Percentiles rank a stretch among this genome's conserved stretches.
Conservation (phyloP, 2,329 filamentous ascomycete species). For the Ceratocystis lukuohia region DNA sequence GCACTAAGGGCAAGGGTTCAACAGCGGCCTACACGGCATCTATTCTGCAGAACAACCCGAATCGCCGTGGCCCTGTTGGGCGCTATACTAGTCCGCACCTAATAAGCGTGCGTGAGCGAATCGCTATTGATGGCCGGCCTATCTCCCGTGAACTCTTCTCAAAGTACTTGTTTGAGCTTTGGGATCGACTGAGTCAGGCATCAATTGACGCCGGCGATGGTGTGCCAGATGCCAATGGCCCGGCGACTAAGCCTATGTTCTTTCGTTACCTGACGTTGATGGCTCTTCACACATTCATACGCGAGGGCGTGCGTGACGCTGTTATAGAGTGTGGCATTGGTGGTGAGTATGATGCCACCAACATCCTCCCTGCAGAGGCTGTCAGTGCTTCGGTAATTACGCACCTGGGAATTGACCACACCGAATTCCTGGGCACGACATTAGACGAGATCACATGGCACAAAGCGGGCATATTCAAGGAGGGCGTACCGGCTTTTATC, state of each 20-base stretch:
- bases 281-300: slow-evolving; percentile 70
- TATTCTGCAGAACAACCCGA: slow-evolving; percentile 43
- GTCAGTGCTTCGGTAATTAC: slow-evolving; percentile 63
- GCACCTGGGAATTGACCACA: slow-evolving; percentile 75
- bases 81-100: slow-evolving; percentile 81
- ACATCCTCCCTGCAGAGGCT: slow-evolving; percentile 51
- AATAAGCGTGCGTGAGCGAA: slow-evolving; percentile 69
- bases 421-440: slow-evolving; percentile 63
- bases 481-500: slow-evolving; percentile 33
- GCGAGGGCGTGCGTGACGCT: slow-evolving; percentile 61
- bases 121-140: slow-evolving; percentile 61
- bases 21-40: slow-evolving; percentile 73
- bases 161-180: slow-evolving; percentile 69
- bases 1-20: slow-evolving; percentile 89
- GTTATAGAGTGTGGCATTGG: slow-evolving; percentile 91
- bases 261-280: slow-evolving; percentile 85
- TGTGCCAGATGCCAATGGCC: slow-evolving; percentile 35
- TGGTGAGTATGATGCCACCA: slow-evolving; percentile 85
- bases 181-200: slow-evolving; percentile 45
- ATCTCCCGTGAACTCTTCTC: slow-evolving; percentile 57
- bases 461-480: slow-evolving; percentile 77
- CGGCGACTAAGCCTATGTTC: slow-evolving; percentile 67
- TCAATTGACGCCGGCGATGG: slow-evolving; percentile 27
- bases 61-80: slow-evolving; percentile 39
- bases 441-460: slow-evolving; percentile 79